A percentile compares a stretch with the other conserved stretches of the same genome.
Evolutionary conservation across 1,284 basidiomycete species (phyloP).

Genomic region (Xerocomus amazonicus): DNA sequence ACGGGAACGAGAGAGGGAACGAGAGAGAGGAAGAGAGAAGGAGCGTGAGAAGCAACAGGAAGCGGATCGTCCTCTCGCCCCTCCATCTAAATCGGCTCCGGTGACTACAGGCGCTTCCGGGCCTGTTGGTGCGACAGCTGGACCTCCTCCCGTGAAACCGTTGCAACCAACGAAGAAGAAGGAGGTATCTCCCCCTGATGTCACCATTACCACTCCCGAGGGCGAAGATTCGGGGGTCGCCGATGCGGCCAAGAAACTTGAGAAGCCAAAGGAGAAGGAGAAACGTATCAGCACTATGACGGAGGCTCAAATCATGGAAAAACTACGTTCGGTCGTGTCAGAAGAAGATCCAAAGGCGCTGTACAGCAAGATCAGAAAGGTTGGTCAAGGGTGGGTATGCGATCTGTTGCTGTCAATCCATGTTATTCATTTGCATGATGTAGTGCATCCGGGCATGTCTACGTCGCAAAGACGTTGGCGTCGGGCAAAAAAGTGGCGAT

Average conservation of each 20-base stretch:
- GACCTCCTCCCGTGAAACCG: slow-evolving; percentile 68
- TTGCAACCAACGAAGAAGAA: slow-evolving; percentile 73
- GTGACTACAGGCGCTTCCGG: slow-evolving; percentile 43
- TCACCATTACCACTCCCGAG: slow-evolving; percentile 45
- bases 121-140: slow-evolving; percentile 46
- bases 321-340: slow-evolving; percentile 86
- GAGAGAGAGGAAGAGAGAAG: slow-evolving; percentile 31
- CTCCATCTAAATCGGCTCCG: slow-evolving; percentile 54
- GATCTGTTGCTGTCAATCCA: not conserved
- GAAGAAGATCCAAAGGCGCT: slow-evolving; percentile 84
- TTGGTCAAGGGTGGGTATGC: slow-evolving; percentile 83
- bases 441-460: slow-evolving; percentile 97
- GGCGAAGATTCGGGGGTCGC: slow-evolving; percentile 51
- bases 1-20: too few relatives aligned
- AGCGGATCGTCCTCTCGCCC: slow-evolving; percentile 34
- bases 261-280: slow-evolving; percentile 54
- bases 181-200: slow-evolving; percentile 31
- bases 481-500: slow-evolving; percentile 94
- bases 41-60: slow-evolving; percentile 27
- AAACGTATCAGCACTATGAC: slow-evolving; percentile 95
- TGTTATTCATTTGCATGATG: slow-evolving; percentile 36
- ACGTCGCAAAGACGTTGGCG: slow-evolving; percentile 89
- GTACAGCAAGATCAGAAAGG: slow-evolving; percentile 98
- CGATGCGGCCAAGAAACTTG: slow-evolving; percentile 64
- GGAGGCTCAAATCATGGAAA: slow-evolving; percentile 98